These are phyloP conservation scores for Ilex aquifolium DNA, from an alignment of 257 asterid species.

Conservation along the genomic window DNA sequence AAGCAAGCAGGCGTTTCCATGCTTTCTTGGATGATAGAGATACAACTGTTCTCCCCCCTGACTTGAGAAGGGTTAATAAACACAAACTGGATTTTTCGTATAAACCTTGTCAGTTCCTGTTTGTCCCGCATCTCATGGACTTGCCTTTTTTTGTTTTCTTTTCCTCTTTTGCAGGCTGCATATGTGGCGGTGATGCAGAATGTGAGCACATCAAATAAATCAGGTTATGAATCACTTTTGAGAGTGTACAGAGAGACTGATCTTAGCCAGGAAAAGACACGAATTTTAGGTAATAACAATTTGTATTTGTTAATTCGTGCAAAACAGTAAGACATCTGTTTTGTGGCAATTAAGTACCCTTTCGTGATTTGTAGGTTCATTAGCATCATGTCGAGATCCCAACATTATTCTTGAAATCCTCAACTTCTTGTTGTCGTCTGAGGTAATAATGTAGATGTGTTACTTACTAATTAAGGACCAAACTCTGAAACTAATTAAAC, in stretches of 20 bases:
- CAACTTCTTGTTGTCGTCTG: conserved; percentile 64
- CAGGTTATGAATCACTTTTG: conserved; percentile 71
- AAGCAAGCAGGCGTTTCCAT: conserved; percentile 72
- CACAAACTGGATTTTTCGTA: conserved; percentile 6
- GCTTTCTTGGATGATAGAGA: conserved; percentile 65
- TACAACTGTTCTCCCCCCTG: conserved; percentile 77
- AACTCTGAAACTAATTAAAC: not conserved
- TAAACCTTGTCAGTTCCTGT: too few relatives aligned
- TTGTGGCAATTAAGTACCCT: conserved; percentile 17
- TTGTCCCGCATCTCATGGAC: conserved; percentile 2
- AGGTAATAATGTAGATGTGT: conserved; percentile 36
- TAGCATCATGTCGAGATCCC: conserved; percentile 68
- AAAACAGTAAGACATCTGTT: not conserved
- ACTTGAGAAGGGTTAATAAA: conserved; percentile 72
- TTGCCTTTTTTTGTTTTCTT: conserved; percentile 9
- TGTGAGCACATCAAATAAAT: conserved; percentile 62
- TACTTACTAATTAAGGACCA: not conserved
- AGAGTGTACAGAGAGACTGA: conserved; percentile 77
- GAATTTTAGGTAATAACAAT: conserved; percentile 53
- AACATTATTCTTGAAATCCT: conserved; percentile 67
- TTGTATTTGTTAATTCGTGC: not conserved
- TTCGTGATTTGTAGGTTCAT: conserved; percentile 44
- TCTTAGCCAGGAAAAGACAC: conserved; percentile 95
- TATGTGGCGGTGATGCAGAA: conserved; percentile 69
- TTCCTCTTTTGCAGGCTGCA: conserved; percentile 57